Evolutionary conservation across 2,329 filamentous ascomycete genomes (phyloP).

Genomic region (Aureobasidium sp.): DNA sequence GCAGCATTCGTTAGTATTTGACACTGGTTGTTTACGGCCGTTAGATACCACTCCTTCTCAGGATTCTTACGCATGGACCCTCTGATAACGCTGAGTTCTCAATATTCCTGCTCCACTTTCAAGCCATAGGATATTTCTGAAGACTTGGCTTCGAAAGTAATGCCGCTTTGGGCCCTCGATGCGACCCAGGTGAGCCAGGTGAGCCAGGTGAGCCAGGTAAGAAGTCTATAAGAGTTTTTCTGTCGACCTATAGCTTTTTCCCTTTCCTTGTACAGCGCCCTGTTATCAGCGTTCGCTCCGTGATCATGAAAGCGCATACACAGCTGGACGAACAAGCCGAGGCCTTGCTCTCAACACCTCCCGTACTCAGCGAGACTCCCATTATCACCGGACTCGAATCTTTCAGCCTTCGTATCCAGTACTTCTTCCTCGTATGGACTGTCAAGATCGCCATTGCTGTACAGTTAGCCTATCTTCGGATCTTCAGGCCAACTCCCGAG

Average conservation of each 20-base stretch:
- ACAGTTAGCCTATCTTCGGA: background rate
- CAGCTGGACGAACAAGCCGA: background rate
- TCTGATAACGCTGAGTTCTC: background rate
- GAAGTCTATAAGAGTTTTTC: background rate
- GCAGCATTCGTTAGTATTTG: background rate
- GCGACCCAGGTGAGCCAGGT: background rate
- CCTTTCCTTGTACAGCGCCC: background rate
- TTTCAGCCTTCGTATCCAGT: background rate
- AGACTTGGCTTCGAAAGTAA: background rate
- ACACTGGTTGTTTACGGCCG: background rate
- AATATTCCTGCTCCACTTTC: background rate
- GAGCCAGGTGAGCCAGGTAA: background rate
- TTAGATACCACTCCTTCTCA: background rate
- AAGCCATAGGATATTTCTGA: background rate
- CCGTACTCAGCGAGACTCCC: background rate
- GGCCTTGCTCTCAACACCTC: background rate
- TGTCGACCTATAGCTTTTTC: background rate
- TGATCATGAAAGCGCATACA: no score
- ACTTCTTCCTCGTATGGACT: conserved; percentile 2
- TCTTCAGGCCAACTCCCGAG: background rate
- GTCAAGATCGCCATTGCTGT: background rate
- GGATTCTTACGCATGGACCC: background rate
- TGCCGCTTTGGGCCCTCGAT: background rate
- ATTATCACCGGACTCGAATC: background rate
- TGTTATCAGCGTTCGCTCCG: background rate